Base-by-base conservation (phyloP, 2,329 filamentous ascomycete genomes). In the Phaeosphaeria sp. region DNA sequence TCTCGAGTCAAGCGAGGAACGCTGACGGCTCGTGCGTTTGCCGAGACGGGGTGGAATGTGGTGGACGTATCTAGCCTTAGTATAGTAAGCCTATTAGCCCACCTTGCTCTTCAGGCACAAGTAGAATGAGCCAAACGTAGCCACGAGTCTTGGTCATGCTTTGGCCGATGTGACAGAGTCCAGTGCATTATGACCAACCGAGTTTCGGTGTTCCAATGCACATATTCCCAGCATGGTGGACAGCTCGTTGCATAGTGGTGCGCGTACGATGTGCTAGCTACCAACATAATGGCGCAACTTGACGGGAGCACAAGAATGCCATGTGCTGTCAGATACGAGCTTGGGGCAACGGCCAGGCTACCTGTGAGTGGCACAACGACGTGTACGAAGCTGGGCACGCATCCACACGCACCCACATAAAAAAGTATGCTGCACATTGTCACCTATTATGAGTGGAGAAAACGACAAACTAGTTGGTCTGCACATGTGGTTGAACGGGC, bases 321-420 rank as follows among this genome's bases (percentile, higher is more conserved):
- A 44, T 22, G 42, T 20, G 42, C 42, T 44, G 42, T 44, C 42
- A 44, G 20, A 44, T 44, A 44, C 42, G 42, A 44, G 42, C 42
- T 39, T 22, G 42, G 42, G 42, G 15, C 42, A 44, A n/a, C 9
- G 15, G 7, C 22, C 42, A 13, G 42, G 18, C 15, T 44, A 44
- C 42, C 42, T 22, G 6, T 7, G 4, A 20, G 18, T 44, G 42
- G 42, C 42, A 44, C 21, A 39, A 39, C 7, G 36, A 39, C 22
- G 18, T 20, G 42, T 44, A 9, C 22, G 18, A 22, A 22, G 42
- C 42, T 44, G 11, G n/a, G 18, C 6, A 4, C 42, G 5, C 42
- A 44, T 15, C 42, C 42, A 44, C 42, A 44, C 11, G 42, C 42
- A 44, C n/a, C 42, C 42, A 44, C 42, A 44, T 3, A 18, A 21